phyloP scores from a whole-genome alignment of 2,329 filamentous ascomycete genomes.

The Bisporella sp. region DNA sequence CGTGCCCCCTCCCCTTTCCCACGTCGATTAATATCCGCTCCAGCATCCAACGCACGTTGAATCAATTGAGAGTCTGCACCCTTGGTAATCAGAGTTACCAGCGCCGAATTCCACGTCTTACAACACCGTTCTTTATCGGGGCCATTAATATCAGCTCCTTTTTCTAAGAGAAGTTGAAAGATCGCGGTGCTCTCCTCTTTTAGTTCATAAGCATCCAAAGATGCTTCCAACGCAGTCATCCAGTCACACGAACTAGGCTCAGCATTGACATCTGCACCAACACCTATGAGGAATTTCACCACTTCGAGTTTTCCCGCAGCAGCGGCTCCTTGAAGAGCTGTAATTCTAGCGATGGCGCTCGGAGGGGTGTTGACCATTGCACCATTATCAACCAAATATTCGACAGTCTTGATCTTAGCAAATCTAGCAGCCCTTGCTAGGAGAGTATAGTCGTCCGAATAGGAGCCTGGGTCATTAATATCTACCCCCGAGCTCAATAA shows the following conservation, averaged over 20 bases:
- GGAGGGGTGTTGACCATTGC: neutral
- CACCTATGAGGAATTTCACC: neutral
- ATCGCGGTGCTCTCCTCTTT: neutral
- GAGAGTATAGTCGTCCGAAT: neutral
- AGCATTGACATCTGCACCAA: neutral
- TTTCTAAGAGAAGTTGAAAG: constrained; percentile 1
- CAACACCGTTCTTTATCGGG: neutral
- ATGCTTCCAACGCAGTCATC: neutral
- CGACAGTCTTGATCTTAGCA: neutral
- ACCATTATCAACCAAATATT: neutral
- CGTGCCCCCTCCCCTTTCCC: neutral
- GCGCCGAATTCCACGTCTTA: constrained; percentile 1
- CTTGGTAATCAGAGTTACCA: neutral
- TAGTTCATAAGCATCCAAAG: neutral
- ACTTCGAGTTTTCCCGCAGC: neutral
- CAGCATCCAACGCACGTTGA: constrained; percentile 1
- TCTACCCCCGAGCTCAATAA: neutral
- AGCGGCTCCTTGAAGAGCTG: neutral
- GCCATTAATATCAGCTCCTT: constrained; percentile 3
- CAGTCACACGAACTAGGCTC: neutral
- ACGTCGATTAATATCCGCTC: neutral
- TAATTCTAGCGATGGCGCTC: neutral
- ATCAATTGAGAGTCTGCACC: constrained; percentile 1
- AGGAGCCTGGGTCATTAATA: neutral
- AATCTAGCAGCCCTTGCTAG: neutral